Percentiles rank a stretch among this genome's conserved stretches.
Evolutionary conservation across 176 grass and related monocot genomes (phyloP).

Genomic region (Thalia dealbata): DNA sequence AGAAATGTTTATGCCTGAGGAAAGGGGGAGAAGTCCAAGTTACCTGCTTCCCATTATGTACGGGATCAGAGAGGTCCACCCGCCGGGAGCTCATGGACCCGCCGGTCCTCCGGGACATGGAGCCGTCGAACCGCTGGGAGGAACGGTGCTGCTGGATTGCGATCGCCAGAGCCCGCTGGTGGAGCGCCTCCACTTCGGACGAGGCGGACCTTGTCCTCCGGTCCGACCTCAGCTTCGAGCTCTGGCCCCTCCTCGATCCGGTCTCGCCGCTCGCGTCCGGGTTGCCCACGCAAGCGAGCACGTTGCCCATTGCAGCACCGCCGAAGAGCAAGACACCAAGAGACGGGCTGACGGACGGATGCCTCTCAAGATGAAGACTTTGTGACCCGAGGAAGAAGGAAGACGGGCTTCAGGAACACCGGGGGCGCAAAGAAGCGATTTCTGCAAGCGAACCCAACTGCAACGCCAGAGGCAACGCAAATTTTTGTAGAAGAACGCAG

Average conservation of each 20-base stretch:
- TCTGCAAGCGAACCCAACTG: too few species aligned
- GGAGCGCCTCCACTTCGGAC: slow-evolving; percentile 81
- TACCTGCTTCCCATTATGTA: slow-evolving; percentile 49
- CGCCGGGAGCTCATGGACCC: slow-evolving; percentile 77
- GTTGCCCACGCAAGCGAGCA: slow-evolving; percentile 45
- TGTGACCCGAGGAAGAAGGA: background rate
- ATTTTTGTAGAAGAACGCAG: too few species aligned
- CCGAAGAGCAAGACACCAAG: too few species aligned
- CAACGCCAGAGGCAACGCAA: too few species aligned
- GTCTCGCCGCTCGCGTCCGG: slow-evolving; percentile 26
- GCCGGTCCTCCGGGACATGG: slow-evolving; percentile 41
- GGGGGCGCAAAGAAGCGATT: background rate
- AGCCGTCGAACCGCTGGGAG: slow-evolving; percentile 60
- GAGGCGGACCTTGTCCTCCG: slow-evolving; percentile 52
- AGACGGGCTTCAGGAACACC: background rate
- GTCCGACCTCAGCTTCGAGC: slow-evolving; percentile 31
- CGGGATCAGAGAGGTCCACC: slow-evolving; percentile 60
- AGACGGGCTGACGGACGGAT: too few species aligned
- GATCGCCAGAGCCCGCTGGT: slow-evolving; percentile 87
- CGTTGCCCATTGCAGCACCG: slow-evolving; percentile 56
- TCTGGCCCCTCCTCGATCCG: slow-evolving; percentile 57
- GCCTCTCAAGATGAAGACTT: too few species aligned
- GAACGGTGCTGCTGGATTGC: slow-evolving; percentile 74
- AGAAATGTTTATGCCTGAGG: background rate
- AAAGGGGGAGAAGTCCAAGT: slow-evolving; percentile 15